Base-by-base conservation (phyloP, 2,329 filamentous ascomycete species). In the Phialemoniopsis sp. region DNA sequence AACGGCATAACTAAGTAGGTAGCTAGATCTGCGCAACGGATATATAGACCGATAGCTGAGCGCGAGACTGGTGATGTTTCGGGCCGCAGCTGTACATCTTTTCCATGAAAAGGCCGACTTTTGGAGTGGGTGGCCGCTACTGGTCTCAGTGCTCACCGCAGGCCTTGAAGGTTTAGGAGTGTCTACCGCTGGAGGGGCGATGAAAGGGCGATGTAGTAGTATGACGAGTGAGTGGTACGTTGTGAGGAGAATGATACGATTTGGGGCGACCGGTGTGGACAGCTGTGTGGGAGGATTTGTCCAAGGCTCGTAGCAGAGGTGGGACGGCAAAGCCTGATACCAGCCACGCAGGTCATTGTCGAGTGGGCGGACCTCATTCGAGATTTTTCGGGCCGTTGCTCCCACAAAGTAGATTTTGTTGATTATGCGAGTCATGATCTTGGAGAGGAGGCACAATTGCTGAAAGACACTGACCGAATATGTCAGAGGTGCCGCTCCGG, bases 151-250 rank as follows among this genome's bases (percentile, higher is more conserved):
- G n/a, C n/a, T n/a, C n/a, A n/a, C n/a, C n/a, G n/a, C n/a, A n/a
- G n/a, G n/a, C n/a, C n/a, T n/a, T n/a, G n/a, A n/a, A n/a, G n/a
- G n/a, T n/a, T n/a, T n/a, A n/a, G n/a, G n/a, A n/a, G n/a, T n/a
- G n/a, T n/a, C n/a, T n/a, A n/a, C n/a, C n/a, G n/a, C n/a, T n/a
- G n/a, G n/a, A n/a, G n/a, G n/a, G n/a, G 40, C 31, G 29, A 48
- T 43, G 45, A 70, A 69, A 2, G 67, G 64, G 3, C 67, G 60
- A 40, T 70, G 66, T 6, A 70, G 57, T 0, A 71, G 53, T 33
- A 70, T 69, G 9, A 60, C 56, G 12, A 71, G 55, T 5, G 64
- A 60, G 42, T 69, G 54, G 44, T 66, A 70, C 8, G 55, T 60
- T 13, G 38, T 42, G 34, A 41, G 41, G 10, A 46, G 29, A 13